Conservation (phyloP, 805 yeast genomes). For the Kazachstania bromeliacearum region DNA sequence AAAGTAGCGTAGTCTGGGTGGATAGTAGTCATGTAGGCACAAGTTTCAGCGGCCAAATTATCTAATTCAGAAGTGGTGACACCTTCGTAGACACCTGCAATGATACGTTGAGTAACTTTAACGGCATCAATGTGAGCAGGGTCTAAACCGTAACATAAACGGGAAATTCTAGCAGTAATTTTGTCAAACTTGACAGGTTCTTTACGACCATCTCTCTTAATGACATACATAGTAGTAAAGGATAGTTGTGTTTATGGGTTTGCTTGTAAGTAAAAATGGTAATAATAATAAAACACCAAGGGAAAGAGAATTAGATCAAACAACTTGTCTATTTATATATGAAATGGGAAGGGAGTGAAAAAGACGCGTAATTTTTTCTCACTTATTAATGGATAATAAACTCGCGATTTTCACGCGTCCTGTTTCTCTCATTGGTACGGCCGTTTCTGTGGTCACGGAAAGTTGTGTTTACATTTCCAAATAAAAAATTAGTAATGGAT, state of each 20-base stretch:
- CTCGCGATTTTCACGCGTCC: no score
- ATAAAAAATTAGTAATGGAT: no score
- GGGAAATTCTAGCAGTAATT: conserved; percentile 89
- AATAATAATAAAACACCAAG: neutral
- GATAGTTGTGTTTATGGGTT: no score
- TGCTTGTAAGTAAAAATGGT: neutral
- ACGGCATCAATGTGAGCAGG: conserved; percentile 89
- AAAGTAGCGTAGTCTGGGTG: conserved; percentile 96
- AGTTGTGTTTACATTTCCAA: no score
- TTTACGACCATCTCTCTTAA: conserved; percentile 86
- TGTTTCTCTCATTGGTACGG: no score
- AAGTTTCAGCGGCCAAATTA: conserved; percentile 87
- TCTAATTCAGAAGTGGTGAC: conserved; percentile 87
- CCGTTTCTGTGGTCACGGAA: no score
- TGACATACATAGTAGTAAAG: conserved; percentile 70
- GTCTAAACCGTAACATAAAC: conserved; percentile 91
- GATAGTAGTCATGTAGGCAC: conserved; percentile 93
- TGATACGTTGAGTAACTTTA: conserved; percentile 90
- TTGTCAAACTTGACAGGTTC: conserved; percentile 94
- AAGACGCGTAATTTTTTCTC: no score
- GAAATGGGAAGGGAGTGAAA: no score
- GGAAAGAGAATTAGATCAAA: neutral
- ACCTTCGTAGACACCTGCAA: conserved; percentile 94
- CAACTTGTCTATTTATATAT: no score
- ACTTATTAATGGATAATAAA: no score